Evolutionary conservation across 2,329 filamentous ascomycete species (phyloP), one percentile per base, ranked within the genome.

Genomic region (Trichoderma breve): DNA sequence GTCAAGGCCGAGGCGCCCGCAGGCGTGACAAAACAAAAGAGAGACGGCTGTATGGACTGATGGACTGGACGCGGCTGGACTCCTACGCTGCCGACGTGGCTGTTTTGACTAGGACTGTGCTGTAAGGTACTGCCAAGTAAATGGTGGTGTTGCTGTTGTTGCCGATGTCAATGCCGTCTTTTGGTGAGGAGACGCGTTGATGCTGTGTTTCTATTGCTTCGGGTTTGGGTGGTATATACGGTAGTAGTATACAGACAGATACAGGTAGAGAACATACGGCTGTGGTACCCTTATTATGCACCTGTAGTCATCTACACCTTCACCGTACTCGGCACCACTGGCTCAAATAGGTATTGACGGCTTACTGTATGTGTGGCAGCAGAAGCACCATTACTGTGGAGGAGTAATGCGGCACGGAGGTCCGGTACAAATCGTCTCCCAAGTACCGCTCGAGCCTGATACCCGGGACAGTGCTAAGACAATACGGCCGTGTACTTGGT

Each of bases 1-100:
- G 58, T 65, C 26, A 34, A 55, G 34, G n/a, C 66, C 66, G 66
- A 62, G 55, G 57, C 66, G 57, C 57, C 66, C 66, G 66, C 39
- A 36, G 34, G 57, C 9, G n/a, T 61, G 57, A 36, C 28, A 51
- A 61, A 34, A 53, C 62, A 51, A 32, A 64, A n/a, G 15, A 24
- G 32, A 32, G 15, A 15, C 15, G n/a, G 9, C 21, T 53, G 47
- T 30, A n/a, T 11, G 24, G 21, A 24, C 24, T 24, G 24, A 26
- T 14, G 26, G 55, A 58, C 26, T 6, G 14, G 30, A 60, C 57
- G 18, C 18, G 18, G 28, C 57, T 34, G 12, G 36, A 32, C 5
- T 47, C 61, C 8, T 6, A 26, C 26, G 36, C 34, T 26, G 21
- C 11, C 36, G 36, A 63, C 61, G 61, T 43, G 61, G 39, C 15